Conservation (phyloP, 2,329 filamentous ascomycete species). For the Hypocrella siamensis region DNA sequence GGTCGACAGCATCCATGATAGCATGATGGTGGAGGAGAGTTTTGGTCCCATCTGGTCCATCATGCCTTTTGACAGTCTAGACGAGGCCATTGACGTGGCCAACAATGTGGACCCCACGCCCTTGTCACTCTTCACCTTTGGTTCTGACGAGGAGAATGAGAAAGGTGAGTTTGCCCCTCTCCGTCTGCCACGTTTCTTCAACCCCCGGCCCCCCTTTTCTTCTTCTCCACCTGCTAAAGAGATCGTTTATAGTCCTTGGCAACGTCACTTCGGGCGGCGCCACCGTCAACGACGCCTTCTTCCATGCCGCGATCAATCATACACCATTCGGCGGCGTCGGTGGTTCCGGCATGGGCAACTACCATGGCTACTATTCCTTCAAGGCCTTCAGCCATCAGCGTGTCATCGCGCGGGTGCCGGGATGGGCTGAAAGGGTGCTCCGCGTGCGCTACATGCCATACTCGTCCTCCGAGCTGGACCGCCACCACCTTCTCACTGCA, state of each 20-base stretch:
- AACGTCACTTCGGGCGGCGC: conserved; percentile 31
- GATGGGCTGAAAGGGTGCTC: conserved; percentile 33
- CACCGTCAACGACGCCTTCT: conserved; percentile 31
- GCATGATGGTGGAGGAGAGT: conserved; percentile 71
- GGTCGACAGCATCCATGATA: conserved; percentile 52
- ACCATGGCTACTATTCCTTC: conserved; percentile 33
- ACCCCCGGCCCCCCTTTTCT: neutral
- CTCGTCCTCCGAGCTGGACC: conserved; percentile 25
- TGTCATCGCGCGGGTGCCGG: conserved; percentile 18
- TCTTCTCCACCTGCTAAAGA: neutral
- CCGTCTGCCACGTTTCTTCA: conserved; percentile 1
- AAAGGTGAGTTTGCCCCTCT: conserved; percentile 35
- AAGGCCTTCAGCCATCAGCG: conserved; percentile 24
- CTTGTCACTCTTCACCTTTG: conserved; percentile 73
- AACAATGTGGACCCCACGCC: conserved; percentile 74
- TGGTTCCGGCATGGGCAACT: conserved; percentile 28
- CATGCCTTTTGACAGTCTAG: conserved; percentile 61
- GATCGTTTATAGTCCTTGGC: conserved; percentile 13
- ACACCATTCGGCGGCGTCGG: conserved; percentile 35
- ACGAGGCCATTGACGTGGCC: conserved; percentile 70
- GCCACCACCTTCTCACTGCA: conserved; percentile 25
- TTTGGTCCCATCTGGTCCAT: conserved; percentile 90
- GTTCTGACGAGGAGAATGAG: conserved; percentile 60
- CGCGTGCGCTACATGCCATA: conserved; percentile 55
- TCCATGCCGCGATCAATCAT: conserved; percentile 24